Evolutionary conservation across 192 early-diverging fungal genomes (phyloP), one percentile per base, ranked within the genome.

Genomic region (Cetraspora pellucida): DNA sequence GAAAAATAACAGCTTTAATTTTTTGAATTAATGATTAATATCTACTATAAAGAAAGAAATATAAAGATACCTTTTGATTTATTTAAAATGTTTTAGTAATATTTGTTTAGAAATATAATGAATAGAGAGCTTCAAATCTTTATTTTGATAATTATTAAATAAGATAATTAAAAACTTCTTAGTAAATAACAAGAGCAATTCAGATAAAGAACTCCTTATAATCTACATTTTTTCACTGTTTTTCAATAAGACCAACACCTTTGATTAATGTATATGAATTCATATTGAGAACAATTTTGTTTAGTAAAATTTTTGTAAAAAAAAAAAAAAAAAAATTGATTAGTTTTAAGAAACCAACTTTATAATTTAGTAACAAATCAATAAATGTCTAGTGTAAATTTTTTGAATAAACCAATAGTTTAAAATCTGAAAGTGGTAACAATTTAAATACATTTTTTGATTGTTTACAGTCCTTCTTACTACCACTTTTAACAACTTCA

Each of bases 271-370:
- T 1, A 58, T 58, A 58, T 21, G 21, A 58, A 58, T 58, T 58
- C 21, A n/a, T 21, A 58, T 58, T 58, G 8, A 58, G 17, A 58
- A 58, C 55, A n/a, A 58, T 58, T 58, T 13, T 58, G 55, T 58
- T 21, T 58, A 58, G 21, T n/a, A 58, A n/a, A 10, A 8, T 21
- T 0, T 58, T 58, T 58, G 55, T 16, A 58, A 58, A 58, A 58
- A 57, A 58, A 65, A 31, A 23, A 7, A 31, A 4, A 65, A 65
- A 65, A 65, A n/a, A 31, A 31, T 65, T 65, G 30, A 65, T 65
- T 3, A 30, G 63, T 65, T 65, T 65, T 11, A 30, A 65, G 31
- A 65, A 65, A 65, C 31, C 31, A 30, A 30, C 30, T 65, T 65
- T 31, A 31, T 65, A 65, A 31, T 31, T 25, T 31, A 23, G 4